Evolutionary conservation across 2,329 filamentous ascomycete genomes (phyloP).

Genomic region (Aciculosporium take): DNA sequence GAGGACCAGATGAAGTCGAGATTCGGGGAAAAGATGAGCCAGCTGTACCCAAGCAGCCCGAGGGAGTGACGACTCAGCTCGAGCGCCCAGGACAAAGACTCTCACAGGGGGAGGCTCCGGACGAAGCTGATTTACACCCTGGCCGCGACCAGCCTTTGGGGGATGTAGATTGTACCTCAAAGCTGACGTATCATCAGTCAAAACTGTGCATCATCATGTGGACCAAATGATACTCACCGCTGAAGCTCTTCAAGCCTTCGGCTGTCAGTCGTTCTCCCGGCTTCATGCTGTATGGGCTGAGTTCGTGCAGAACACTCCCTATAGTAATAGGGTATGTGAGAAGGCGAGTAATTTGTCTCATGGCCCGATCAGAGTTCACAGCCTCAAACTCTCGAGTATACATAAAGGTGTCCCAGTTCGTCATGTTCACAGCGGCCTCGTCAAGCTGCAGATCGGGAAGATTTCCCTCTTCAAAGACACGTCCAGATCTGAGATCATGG

Average conservation of each 20-base stretch:
- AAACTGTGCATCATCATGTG: not conserved
- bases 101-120: slow-evolving; percentile 78
- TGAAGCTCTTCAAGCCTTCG: slow-evolving; percentile 88
- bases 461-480: slow-evolving; percentile 86
- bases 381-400: slow-evolving; percentile 87
- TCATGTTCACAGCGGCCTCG: slow-evolving; percentile 90
- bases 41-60: slow-evolving; percentile 90
- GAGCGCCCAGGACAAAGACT: slow-evolving; percentile 83
- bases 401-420: slow-evolving; percentile 94
- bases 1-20: slow-evolving; percentile 82
- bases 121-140: slow-evolving; percentile 62
- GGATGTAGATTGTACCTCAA: slow-evolving; percentile 90
- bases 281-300: slow-evolving; percentile 81
- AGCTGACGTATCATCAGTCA: slow-evolving; percentile 34
- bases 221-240: slow-evolving; percentile 45
- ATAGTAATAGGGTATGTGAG: slow-evolving; percentile 90
- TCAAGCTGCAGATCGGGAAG: slow-evolving; percentile 84
- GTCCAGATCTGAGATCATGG: slow-evolving; percentile 79
- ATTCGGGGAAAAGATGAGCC: slow-evolving; percentile 83
- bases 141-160: slow-evolving; percentile 60
- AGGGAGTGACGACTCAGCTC: slow-evolving; percentile 92
- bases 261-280: slow-evolving; percentile 61
- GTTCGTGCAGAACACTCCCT: slow-evolving; percentile 79
- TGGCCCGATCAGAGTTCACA: slow-evolving; percentile 75
- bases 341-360: slow-evolving; percentile 85